Percentiles rank a stretch among this genome's conserved stretches.
Evolutionary conservation across 2,329 filamentous ascomycete species (phyloP).

Genomic region (Diaporthe sp.): DNA sequence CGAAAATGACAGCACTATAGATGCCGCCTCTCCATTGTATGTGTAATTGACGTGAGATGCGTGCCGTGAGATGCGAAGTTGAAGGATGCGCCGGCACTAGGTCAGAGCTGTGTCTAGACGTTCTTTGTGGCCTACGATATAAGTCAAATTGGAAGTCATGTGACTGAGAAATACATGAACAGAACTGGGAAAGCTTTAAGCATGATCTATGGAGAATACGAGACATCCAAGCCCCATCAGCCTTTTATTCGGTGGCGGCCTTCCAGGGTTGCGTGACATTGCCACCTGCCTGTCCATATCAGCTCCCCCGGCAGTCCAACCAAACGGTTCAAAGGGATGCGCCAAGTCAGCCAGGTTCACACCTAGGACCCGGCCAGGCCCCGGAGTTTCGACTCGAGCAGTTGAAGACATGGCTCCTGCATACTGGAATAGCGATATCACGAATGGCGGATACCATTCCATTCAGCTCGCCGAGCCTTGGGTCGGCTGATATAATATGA

Average conservation of each 20-base stretch:
- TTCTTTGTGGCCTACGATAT: neutral
- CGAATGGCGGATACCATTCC: no score
- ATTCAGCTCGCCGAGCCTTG: neutral
- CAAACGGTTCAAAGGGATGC: neutral
- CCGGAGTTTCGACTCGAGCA: neutral
- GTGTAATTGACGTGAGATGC: no score
- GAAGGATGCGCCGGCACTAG: neutral
- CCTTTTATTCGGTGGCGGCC: neutral
- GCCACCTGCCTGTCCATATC: neutral
- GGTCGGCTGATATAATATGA: neutral
- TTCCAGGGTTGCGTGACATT: neutral
- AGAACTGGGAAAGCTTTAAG: neutral
- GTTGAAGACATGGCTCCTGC: neutral
- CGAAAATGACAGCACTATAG: neutral
- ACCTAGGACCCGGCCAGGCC: neutral
- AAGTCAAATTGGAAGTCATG: neutral
- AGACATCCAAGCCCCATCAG: no score
- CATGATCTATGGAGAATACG: neutral
- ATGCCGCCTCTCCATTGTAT: neutral
- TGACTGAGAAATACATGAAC: neutral
- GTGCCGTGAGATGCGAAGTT: neutral
- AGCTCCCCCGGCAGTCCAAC: neutral
- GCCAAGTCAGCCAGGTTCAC: neutral
- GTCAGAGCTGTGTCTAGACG: neutral
- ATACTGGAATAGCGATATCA: neutral